Percentiles rank a stretch among this genome's conserved stretches.
Conservation (phyloP, 1,284 basidiomycete species). For the Ustilago bromivora region DNA sequence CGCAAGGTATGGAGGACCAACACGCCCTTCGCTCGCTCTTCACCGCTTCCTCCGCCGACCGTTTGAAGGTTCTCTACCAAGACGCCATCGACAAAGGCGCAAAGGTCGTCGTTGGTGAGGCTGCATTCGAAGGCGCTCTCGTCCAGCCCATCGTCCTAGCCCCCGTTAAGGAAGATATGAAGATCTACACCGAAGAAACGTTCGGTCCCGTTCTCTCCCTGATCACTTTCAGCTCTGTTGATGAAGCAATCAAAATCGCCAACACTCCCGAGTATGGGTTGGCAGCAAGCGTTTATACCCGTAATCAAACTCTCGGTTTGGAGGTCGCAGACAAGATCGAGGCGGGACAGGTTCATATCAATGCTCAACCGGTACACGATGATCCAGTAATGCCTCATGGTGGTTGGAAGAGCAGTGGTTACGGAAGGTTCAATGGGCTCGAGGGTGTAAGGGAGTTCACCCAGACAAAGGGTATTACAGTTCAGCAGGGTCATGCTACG, state of each 20-base stretch:
- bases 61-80: conserved; percentile 73
- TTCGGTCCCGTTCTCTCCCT: conserved; percentile 86
- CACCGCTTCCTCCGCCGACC: conserved; percentile 73
- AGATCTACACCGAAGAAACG: conserved; percentile 73
- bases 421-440: conserved; percentile 74
- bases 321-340: conserved; percentile 73
- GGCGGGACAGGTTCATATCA: conserved; percentile 65
- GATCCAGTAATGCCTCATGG: conserved; percentile 72
- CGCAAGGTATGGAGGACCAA: conserved; percentile 29
- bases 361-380: conserved; percentile 54
- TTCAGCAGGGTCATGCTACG: conserved; percentile 24
- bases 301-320: conserved; percentile 73
- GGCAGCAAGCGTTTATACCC: conserved; percentile 74
- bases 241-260: conserved; percentile 74
- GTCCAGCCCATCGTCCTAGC: conserved; percentile 75
- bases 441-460: conserved; percentile 90
- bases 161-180: conserved; percentile 73
- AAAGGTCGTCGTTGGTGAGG: conserved; percentile 72
- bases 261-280: conserved; percentile 75
- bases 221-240: conserved; percentile 82
- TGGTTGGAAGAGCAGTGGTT: conserved; percentile 77
- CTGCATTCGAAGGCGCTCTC: conserved; percentile 71
- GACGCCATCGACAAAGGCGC: conserved; percentile 75
- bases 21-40: conserved; percentile 72
- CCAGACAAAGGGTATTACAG: conserved; percentile 85